These are phyloP conservation scores for Neonothopanus nambi DNA, from an alignment of 1,284 basidiomycete species.

Conservation along the genomic window DNA sequence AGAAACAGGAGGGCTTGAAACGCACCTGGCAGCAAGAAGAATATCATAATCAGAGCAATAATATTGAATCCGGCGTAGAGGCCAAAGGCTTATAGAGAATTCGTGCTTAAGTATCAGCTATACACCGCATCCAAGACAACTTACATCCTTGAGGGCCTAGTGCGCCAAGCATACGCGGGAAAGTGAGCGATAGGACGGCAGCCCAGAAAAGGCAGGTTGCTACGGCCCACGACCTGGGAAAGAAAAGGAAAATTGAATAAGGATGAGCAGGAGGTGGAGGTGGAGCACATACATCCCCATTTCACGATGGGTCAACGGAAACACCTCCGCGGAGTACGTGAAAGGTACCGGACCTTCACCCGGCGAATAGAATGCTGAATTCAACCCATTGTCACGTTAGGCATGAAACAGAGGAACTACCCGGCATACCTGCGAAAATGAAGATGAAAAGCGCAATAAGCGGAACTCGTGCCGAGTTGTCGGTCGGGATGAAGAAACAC, in stretches of 20 bases:
- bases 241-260: neutral
- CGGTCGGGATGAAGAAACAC: conserved; percentile 49
- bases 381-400: neutral
- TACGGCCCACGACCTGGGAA: conserved; percentile 50
- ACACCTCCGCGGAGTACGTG: conserved; percentile 64
- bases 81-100: conserved; percentile 46
- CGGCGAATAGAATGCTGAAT: conserved; percentile 53
- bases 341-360: conserved; percentile 76
- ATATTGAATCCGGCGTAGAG: conserved; percentile 58
- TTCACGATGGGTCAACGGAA: conserved; percentile 60
- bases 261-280: neutral
- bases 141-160: conserved; percentile 41
- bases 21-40: conserved; percentile 55
- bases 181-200: conserved; percentile 56
- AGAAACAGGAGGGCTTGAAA: conserved; percentile 23
- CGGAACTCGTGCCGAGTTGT: conserved; percentile 40
- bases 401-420: neutral
- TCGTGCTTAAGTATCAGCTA: neutral
- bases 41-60: conserved; percentile 51
- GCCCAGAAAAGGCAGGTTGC: conserved; percentile 54
- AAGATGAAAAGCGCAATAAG: conserved; percentile 59
- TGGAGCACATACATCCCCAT: conserved; percentile 43
- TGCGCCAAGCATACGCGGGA: conserved; percentile 54
- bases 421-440: conserved; percentile 46
- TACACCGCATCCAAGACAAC: too few relatives aligned